A percentile compares a stretch with the other conserved stretches of the same genome.
Evolutionary conservation across 1,139 yeast species (phyloP).

Genomic region (Pichia sp.): DNA sequence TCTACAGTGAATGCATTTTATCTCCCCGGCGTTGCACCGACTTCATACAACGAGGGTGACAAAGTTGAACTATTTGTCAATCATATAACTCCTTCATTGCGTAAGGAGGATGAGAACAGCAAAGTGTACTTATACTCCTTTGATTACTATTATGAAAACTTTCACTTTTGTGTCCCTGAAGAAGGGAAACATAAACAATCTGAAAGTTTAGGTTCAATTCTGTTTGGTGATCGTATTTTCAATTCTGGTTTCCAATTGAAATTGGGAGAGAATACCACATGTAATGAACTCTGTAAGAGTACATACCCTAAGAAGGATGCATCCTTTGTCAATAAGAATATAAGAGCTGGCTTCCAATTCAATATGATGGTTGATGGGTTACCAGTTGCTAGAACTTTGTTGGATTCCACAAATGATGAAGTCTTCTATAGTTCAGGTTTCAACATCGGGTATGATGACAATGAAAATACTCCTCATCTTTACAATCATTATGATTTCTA

Average conservation of each 20-base stretch:
- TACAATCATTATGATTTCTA: conserved; percentile 74
- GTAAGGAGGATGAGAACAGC: conserved; percentile 35
- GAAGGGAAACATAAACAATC: conserved; percentile 68
- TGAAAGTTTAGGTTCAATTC: conserved; percentile 86
- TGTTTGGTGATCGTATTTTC: conserved; percentile 93
- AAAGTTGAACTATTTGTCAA: conserved; percentile 74
- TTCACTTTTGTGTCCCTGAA: conserved; percentile 76
- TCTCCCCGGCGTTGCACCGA: conserved; percentile 94
- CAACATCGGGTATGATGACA: conserved; percentile 61
- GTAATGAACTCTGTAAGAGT: conserved; percentile 56
- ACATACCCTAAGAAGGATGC: conserved; percentile 61
- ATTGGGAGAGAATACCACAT: conserved; percentile 66
- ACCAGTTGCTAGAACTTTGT: conserved; percentile 69
- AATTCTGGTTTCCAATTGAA: conserved; percentile 80
- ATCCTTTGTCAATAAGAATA: conserved; percentile 66
- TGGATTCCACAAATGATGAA: conserved; percentile 49
- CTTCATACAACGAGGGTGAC: conserved; percentile 71
- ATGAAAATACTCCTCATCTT: conserved; percentile 40
- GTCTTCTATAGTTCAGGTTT: conserved; percentile 77
- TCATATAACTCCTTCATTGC: conserved; percentile 77
- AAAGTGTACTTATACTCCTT: conserved; percentile 61
- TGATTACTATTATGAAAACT: conserved; percentile 79
- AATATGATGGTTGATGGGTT: conserved; percentile 95
- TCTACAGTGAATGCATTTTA: conserved; percentile 51
- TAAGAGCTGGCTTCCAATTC: conserved; percentile 75